These are phyloP conservation scores for Rhodotorula paludigena DNA, from an alignment of 768 basidiomycete genomes.

Conservation along the genomic window DNA sequence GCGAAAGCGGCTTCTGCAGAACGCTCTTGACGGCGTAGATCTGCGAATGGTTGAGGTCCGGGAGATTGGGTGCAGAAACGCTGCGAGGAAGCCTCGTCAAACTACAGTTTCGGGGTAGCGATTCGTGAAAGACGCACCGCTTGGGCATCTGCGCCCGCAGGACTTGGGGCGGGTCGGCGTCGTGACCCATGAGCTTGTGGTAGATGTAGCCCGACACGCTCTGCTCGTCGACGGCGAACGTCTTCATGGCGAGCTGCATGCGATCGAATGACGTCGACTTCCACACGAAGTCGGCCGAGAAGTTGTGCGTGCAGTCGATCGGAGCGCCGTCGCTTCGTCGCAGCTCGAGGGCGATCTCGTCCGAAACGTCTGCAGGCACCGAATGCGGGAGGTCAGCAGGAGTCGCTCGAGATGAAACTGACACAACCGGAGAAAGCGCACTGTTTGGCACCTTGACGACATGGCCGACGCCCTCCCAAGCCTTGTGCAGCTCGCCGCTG, in stretches of 20 bases:
- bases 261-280: constrained; percentile 99
- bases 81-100: constrained; percentile 38
- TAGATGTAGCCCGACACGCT: constrained; percentile 99
- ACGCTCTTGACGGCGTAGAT: constrained; percentile 99
- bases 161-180: constrained; percentile 81
- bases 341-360: constrained; percentile 93
- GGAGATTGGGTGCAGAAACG: constrained; percentile 93
- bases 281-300: constrained; percentile 99
- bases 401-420: not conserved
- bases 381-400: not conserved
- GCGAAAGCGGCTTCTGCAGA: constrained; percentile 90
- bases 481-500: constrained; percentile 77
- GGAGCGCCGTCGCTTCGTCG: constrained; percentile 87
- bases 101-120: not conserved
- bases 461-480: constrained; percentile 96
- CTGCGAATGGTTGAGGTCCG: constrained; percentile 97
- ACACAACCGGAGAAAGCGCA: constrained; percentile 50
- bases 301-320: constrained; percentile 86
- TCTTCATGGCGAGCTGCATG: constrained; percentile 99
- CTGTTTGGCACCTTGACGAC: constrained; percentile 99
- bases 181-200: constrained; percentile 96
- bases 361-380: constrained; percentile 71
- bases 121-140: constrained; percentile 48
- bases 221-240: constrained; percentile 98
- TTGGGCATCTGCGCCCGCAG: constrained; percentile 80